Conservation (phyloP, 140 eudicot species). For the Anethum foeniculum region DNA sequence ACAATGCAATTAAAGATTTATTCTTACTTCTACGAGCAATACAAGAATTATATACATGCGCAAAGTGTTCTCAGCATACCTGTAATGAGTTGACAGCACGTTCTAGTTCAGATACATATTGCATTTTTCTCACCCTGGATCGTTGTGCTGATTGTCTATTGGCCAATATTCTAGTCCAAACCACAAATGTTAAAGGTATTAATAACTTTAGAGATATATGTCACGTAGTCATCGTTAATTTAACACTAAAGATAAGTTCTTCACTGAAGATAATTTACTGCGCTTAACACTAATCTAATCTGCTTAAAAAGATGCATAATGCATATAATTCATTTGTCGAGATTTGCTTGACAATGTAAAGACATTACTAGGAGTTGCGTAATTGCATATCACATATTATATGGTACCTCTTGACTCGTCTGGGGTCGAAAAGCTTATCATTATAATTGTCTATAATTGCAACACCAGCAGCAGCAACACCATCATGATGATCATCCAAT, state of each 20-base stretch:
- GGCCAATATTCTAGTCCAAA: constrained; percentile 54
- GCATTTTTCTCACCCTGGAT: constrained; percentile 90
- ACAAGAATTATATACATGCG: neutral
- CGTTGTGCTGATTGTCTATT: constrained; percentile 94
- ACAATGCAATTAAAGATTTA: neutral
- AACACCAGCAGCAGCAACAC: constrained; percentile 28
- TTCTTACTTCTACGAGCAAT: neutral
- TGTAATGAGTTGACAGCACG: constrained; percentile 81
- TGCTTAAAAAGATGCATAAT: neutral
- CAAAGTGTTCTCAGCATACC: constrained; percentile 26
- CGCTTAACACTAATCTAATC: neutral
- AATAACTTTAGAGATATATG: neutral
- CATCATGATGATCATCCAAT: constrained; percentile 26
- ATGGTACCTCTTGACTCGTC: constrained; percentile 72
- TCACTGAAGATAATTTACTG: too few relatives aligned
- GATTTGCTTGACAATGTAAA: neutral
- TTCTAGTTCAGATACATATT: constrained; percentile 87
- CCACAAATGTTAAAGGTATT: neutral
- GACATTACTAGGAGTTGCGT: neutral
- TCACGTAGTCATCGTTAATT: neutral
- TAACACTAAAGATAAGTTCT: neutral
- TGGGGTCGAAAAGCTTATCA: constrained; percentile 68
- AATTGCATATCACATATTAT: neutral
- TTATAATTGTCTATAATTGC: constrained; percentile 33
- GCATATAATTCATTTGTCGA: neutral